phyloP scores from a whole-genome alignment of 345 rosid species.

The Eucalyptus pauciflora region DNA sequence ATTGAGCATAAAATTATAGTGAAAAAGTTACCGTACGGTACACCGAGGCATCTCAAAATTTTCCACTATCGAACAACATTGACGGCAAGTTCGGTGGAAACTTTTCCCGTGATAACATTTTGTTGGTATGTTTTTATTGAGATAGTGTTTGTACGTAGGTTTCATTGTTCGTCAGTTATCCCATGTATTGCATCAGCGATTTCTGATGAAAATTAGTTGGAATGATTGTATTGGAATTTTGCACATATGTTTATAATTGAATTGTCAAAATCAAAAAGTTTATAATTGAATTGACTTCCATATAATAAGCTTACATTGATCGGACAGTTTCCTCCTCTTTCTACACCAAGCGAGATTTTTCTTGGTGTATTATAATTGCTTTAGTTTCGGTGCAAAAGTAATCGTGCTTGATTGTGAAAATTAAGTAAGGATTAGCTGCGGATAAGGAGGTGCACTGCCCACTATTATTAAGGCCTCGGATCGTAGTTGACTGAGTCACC shows the following conservation, averaged over 20 bases:
- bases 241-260: rapidly evolving
- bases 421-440: no score
- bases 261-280: no score
- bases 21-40: no score
- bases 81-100: background rate
- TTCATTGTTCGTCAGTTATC: rapidly evolving
- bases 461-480: no score
- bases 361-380: no score
- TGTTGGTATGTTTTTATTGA: background rate
- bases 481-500: no score
- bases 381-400: background rate
- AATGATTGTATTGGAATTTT: rapidly evolving
- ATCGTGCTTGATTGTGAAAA: background rate
- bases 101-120: no score
- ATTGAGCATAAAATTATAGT: background rate
- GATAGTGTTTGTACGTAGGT: rapidly evolving
- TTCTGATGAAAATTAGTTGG: rapidly evolving
- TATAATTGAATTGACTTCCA: rapidly evolving
- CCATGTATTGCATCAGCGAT: rapidly evolving
- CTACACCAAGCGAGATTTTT: no score
- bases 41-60: background rate
- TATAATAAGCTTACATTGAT: no score
- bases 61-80: background rate
- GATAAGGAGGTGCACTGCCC: background rate
- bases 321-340: rapidly evolving